A percentile compares a stretch with the other conserved stretches of the same genome.
Conservation (phyloP, 176 grass and related monocot genomes). For the Eleusine indica region DNA sequence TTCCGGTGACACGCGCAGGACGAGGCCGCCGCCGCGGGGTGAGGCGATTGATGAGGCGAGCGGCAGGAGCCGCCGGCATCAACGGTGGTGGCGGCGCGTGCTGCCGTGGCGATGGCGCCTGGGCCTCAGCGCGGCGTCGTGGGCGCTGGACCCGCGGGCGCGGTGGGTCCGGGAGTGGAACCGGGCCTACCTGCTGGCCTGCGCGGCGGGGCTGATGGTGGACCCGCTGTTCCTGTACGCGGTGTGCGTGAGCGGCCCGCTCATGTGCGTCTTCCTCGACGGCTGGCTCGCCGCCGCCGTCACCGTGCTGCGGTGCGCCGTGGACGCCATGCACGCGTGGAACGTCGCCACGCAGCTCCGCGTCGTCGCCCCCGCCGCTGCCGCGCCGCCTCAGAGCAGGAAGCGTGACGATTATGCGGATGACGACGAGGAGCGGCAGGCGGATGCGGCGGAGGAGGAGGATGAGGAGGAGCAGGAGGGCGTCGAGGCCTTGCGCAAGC, state of each 20-base stretch:
- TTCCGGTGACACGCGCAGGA: neutral
- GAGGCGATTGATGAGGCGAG: neutral
- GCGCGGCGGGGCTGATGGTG: slow-evolving; percentile 77
- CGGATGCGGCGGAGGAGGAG: neutral
- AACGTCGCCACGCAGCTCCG: slow-evolving; percentile 68
- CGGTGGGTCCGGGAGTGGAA: slow-evolving; percentile 75
- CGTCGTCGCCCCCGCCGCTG: neutral
- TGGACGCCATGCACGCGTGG: slow-evolving; percentile 81
- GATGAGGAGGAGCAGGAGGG: slow-evolving; percentile 23
- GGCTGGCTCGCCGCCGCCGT: slow-evolving; percentile 84
- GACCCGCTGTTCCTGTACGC: slow-evolving; percentile 97
- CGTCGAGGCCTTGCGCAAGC: slow-evolving; percentile 11
- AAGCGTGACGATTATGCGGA: slow-evolving; percentile 11
- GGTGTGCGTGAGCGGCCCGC: slow-evolving; percentile 67
- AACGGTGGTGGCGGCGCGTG: neutral
- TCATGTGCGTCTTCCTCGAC: slow-evolving; percentile 93
- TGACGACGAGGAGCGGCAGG: slow-evolving; percentile 44
- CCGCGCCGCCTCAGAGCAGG: neutral
- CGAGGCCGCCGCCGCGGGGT: neutral
- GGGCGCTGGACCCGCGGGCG: slow-evolving; percentile 50
- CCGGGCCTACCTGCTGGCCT: slow-evolving; percentile 76
- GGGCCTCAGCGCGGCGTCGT: slow-evolving; percentile 9
- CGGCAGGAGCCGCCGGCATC: neutral
- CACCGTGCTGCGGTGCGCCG: slow-evolving; percentile 74
- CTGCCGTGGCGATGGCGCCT: slow-evolving; percentile 26